These are phyloP conservation scores for Sanghuangporus weigelae DNA, from an alignment of 1,284 basidiomycete species.

Conservation along the genomic window DNA sequence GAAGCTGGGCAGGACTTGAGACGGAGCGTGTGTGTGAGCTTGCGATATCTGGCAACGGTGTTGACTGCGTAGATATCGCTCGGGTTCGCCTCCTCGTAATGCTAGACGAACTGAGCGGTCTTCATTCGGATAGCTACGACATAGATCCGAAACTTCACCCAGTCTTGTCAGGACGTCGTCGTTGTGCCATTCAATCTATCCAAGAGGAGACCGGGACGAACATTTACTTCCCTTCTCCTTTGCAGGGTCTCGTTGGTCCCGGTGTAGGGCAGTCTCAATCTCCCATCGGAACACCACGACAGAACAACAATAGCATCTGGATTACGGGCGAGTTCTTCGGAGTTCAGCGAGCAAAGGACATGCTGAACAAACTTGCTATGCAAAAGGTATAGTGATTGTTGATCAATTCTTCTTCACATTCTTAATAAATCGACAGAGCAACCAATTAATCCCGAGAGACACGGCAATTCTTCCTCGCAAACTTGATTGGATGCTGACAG, in stretches of 20 bases:
- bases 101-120: constrained; percentile 90
- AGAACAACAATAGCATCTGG: constrained; percentile 80
- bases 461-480: constrained; percentile 94
- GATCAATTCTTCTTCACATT: background rate
- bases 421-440: constrained; percentile 54
- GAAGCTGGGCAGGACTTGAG: constrained; percentile 85
- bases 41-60: constrained; percentile 75
- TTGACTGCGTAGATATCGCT: constrained; percentile 88
- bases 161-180: constrained; percentile 89
- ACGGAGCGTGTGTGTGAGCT: constrained; percentile 91
- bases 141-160: constrained; percentile 95
- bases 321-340: constrained; percentile 98
- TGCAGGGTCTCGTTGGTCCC: constrained; percentile 80
- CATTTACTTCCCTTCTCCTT: constrained; percentile 89
- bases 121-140: constrained; percentile 88
- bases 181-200: constrained; percentile 83
- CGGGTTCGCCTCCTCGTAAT: constrained; percentile 88
- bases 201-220: constrained; percentile 98
- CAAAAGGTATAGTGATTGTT: constrained; percentile 61
- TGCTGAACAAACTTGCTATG: constrained; percentile 84
- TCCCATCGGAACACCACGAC: constrained; percentile 16
- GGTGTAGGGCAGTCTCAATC: constrained; percentile 30
- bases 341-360: constrained; percentile 91
- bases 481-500: constrained; percentile 96
- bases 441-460: constrained; percentile 87